Evolutionary conservation across 2,329 filamentous ascomycete species (phyloP), one percentile per base, ranked within the genome.

Genomic region (Harringtonia aguacate): DNA sequence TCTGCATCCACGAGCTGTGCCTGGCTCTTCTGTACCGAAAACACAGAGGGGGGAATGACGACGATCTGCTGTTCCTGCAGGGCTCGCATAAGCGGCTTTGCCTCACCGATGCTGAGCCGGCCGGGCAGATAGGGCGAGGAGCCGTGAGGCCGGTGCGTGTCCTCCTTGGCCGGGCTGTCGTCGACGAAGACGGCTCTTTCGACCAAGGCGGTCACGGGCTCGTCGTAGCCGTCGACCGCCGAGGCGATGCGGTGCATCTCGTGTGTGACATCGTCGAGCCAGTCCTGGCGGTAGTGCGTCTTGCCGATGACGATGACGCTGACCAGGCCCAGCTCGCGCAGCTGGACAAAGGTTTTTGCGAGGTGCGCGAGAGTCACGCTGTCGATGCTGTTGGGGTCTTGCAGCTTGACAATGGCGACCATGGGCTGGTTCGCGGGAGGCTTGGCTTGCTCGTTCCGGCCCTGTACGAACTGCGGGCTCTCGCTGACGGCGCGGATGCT

Each of bases 241-340:
- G 74, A 72, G n/a, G 81, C 79, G 9, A 95, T 66, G 36, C 87
- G 79, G 53, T 81, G 75, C 8, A 80, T 79, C 58, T 95, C 84
- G 36, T 78, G 67, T 4, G 69, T 65, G 43, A 75, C 43, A 17
- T 45, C 28, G 36, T 53, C 48, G 17, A 53, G 38, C 50, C 68
- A 38, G 66, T 57, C 52, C 66, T 10, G 24, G 55, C 59, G 39
- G 72, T 69, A 18, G 27, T 30, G 10, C 30, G 33, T 36, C 41
- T 81, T 84, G 54, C 95, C 90, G 9, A 95, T 67, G 1, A 97
- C 83, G 0, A 98, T 76, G 18, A 89, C 78, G 48, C 87, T 88
- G 40, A 79, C 72, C 52, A 98, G 73, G 3, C 92, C 90, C 14
- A 98, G 73, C 42, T 82, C 79, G 33, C 80, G 77, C 40, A 98